These are phyloP conservation scores for Verticillium nubilum DNA, from an alignment of 2,329 filamentous ascomycete genomes.

Conservation along the genomic window DNA sequence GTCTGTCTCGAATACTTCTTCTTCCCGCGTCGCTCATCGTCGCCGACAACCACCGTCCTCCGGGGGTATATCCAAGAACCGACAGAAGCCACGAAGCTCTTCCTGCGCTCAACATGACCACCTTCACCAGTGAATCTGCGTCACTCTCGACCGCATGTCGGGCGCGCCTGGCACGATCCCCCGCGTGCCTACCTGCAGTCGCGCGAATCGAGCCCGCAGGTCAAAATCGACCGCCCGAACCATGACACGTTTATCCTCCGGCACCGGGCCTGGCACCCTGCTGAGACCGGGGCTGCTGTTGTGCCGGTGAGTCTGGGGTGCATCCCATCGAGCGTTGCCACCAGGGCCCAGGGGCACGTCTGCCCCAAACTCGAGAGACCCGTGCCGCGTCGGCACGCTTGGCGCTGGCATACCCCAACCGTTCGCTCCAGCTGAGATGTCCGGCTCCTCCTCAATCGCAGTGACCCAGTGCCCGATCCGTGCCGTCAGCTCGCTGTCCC, in stretches of 20 bases:
- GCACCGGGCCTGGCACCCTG: slow-evolving; percentile 24
- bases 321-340: slow-evolving; percentile 37
- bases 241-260: slow-evolving; percentile 51
- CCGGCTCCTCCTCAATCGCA: slow-evolving; percentile 46
- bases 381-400: slow-evolving; percentile 11
- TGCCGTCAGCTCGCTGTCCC: slow-evolving; percentile 58
- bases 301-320: slow-evolving; percentile 16
- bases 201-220: slow-evolving; percentile 43
- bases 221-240: slow-evolving; percentile 52
- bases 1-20: not conserved
- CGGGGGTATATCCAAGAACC: not conserved
- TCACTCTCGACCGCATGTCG: slow-evolving; percentile 42
- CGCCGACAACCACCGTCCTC: too few relatives aligned
- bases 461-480: slow-evolving; percentile 51
- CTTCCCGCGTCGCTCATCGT: not conserved
- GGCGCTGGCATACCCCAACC: slow-evolving; percentile 17
- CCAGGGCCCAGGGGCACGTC: slow-evolving; percentile 24
- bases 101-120: not conserved
- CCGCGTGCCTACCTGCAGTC: slow-evolving; percentile 48
- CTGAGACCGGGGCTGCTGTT: slow-evolving; percentile 8
- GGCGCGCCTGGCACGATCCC: slow-evolving; percentile 38
- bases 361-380: slow-evolving; percentile 18
- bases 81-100: not conserved
- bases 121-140: slow-evolving; percentile 41
- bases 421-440: slow-evolving; percentile 17